Evolutionary conservation across 345 rosid species (phyloP), one percentile per base, ranked within the genome.

Genomic region (Conringia planisiliqua): DNA sequence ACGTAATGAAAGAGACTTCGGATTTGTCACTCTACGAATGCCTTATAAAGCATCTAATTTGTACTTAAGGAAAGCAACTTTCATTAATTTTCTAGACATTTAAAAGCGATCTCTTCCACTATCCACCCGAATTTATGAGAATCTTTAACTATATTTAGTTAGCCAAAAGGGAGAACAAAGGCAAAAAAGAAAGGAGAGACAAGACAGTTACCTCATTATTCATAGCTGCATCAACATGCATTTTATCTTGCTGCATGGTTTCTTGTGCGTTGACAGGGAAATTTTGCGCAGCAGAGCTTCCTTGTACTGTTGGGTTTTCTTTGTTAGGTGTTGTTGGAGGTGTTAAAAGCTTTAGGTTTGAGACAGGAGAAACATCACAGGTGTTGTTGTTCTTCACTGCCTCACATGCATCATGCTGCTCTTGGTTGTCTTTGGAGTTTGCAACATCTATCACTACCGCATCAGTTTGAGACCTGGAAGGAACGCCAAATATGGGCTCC

Each of bases 401-500:
- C 71, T 79, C 89, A 73, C 79, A 76, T 63, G 84, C 81, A 74
- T 78, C 61, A 44, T 79, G 68, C 68, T 82, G 65, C 74, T 82
- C 86, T 51, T 75, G 76, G 61, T 80, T 58, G 55, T 77, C 85
- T 78, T 83, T 83, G 39, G 83, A 77, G 74, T 79, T 85, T 20
- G 82, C 81, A 69, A 65, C 89, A 84, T 88, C 96, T 78, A 86
- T 85, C 36, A 82, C 79, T 73, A 89, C 88, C 84, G 86, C 94
- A 26, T 89, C 76, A 78, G 89, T 92, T 65, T 85, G 91, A 79
- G 95, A 84, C 68, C 93, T 85, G 62, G 88, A 82, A 78, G 96
- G 82, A 78, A 87, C 85, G n/a, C 97, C 93, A 59, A 96, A 79
- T 79, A 96, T 76, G 60, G 98, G 98, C 77, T 96, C 99, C 85